phyloP scores from a whole-genome alignment of 306 rosid species.

The Argentina anserina region DNA sequence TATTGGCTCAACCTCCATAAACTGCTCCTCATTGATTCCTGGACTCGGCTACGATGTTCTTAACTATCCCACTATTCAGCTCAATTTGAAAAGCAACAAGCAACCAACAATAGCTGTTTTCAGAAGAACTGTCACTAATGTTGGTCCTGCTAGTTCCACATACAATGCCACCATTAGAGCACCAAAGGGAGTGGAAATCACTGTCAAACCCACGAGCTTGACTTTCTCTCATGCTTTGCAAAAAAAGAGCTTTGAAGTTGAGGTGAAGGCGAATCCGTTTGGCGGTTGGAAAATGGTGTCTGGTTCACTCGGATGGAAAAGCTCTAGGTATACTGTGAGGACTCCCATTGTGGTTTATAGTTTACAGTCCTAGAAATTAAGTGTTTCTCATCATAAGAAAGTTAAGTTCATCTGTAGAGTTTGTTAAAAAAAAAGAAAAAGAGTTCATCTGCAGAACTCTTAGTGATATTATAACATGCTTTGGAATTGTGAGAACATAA shows the following conservation, averaged over 20 bases:
- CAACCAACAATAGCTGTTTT: slow-evolving; percentile 40
- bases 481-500: no score
- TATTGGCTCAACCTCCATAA: slow-evolving; percentile 43
- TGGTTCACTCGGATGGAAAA: slow-evolving; percentile 62
- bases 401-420: neutral
- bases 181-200: slow-evolving; percentile 63
- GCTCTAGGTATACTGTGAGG: slow-evolving; percentile 44
- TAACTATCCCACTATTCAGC: slow-evolving; percentile 77
- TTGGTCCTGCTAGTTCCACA: slow-evolving; percentile 46
- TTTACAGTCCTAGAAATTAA: slow-evolving; percentile 38
- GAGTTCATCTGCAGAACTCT: no score
- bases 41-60: slow-evolving; percentile 72
- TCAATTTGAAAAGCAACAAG: slow-evolving; percentile 33
- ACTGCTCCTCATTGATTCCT: slow-evolving; percentile 62
- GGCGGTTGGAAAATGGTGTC: slow-evolving; percentile 40
- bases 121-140: slow-evolving; percentile 68
- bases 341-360: slow-evolving; percentile 73
- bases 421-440: no score
- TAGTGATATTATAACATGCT: no score
- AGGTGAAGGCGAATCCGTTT: slow-evolving; percentile 58
- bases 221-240: slow-evolving; percentile 42
- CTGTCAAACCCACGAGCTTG: slow-evolving; percentile 46
- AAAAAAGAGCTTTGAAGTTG: slow-evolving; percentile 65
- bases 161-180: slow-evolving; percentile 57
- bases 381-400: neutral